Percentiles rank a stretch among this genome's conserved stretches.
phyloP scores from a whole-genome alignment of 2,329 filamentous ascomycete genomes.

The Magnaporthiopsis poae region DNA sequence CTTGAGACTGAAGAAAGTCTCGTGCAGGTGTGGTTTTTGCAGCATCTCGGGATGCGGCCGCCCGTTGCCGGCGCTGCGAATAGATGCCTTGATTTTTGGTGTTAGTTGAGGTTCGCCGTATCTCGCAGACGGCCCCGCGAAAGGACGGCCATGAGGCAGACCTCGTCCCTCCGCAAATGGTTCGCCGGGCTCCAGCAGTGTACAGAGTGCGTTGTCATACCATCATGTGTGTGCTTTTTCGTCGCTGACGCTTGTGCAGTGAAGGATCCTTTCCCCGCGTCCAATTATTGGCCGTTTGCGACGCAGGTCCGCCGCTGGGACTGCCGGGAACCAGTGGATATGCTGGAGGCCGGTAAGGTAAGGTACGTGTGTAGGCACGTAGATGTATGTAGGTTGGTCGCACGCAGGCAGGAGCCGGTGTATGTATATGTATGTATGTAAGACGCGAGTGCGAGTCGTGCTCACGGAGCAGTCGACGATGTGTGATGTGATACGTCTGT shows the following conservation, averaged over 20 bases:
- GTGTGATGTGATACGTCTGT: not conserved
- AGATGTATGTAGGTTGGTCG: not conserved
- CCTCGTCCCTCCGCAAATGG: not conserved
- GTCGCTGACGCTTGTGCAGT: not conserved
- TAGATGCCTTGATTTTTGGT: not conserved
- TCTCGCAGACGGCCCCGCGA: not conserved
- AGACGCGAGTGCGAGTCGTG: not conserved
- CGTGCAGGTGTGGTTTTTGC: constrained; percentile 29
- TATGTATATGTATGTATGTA: constrained; percentile 4
- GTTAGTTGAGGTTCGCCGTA: constrained; percentile 1
- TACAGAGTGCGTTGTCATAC: not conserved
- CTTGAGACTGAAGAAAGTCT: constrained; percentile 53
- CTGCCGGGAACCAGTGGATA: not conserved
- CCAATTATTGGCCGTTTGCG: constrained; percentile 4
- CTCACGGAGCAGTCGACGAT: not conserved
- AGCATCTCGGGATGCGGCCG: constrained; percentile 7
- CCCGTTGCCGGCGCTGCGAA: constrained; percentile 1
- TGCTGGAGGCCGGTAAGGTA: not conserved
- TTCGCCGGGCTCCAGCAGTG: not conserved
- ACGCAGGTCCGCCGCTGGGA: not conserved
- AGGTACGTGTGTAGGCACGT: not conserved
- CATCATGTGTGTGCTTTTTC: constrained; percentile 1
- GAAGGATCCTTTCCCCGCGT: not conserved
- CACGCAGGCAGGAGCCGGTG: not conserved
- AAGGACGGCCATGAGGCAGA: not conserved